Conservation (phyloP, 192 early-diverging fungal genomes). For the Linnemannia schmuckeri region DNA sequence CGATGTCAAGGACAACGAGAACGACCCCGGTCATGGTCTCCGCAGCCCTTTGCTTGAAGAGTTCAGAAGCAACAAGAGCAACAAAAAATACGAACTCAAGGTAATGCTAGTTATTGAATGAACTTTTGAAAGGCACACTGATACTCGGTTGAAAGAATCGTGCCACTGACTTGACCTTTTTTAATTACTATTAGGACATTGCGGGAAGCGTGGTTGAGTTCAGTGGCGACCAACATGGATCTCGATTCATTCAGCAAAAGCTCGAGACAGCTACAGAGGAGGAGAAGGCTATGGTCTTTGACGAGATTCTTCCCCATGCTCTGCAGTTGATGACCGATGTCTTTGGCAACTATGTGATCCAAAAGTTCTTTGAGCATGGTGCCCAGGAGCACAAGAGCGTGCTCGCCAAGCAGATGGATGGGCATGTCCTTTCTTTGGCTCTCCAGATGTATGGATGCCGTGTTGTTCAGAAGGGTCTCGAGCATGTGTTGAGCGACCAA, state of each 20-base stretch:
- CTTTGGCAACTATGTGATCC: slow-evolving; percentile 99
- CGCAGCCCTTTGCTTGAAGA: slow-evolving; percentile 92
- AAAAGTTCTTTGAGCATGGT: slow-evolving; percentile 99
- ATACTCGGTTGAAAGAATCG: too few relatives aligned
- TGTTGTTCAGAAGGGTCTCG: slow-evolving; percentile 96
- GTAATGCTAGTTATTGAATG: slow-evolving; percentile 45
- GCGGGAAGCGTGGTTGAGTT: slow-evolving; percentile 94
- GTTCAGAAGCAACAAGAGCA: slow-evolving; percentile 92
- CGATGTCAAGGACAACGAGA: slow-evolving; percentile 27
- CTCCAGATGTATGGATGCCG: slow-evolving; percentile 99
- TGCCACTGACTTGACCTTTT: not conserved
- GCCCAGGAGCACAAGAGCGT: slow-evolving; percentile 91
- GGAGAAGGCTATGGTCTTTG: slow-evolving; percentile 96
- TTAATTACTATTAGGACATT: slow-evolving; percentile 76
- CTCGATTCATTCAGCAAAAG: slow-evolving; percentile 98
- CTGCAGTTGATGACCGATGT: slow-evolving; percentile 97
- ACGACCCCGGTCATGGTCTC: slow-evolving; percentile 71
- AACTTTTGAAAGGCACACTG: not conserved
- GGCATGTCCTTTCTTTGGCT: slow-evolving; percentile 90
- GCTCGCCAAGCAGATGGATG: slow-evolving; percentile 94
- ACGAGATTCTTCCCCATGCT: slow-evolving; percentile 89
- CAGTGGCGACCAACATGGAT: slow-evolving; percentile 97
- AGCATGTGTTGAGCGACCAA: slow-evolving; percentile 92
- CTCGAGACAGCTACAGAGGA: slow-evolving; percentile 90
- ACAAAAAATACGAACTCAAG: slow-evolving; percentile 92